Conservation (phyloP, 2,329 filamentous ascomycete genomes). For the Nemania sp. region DNA sequence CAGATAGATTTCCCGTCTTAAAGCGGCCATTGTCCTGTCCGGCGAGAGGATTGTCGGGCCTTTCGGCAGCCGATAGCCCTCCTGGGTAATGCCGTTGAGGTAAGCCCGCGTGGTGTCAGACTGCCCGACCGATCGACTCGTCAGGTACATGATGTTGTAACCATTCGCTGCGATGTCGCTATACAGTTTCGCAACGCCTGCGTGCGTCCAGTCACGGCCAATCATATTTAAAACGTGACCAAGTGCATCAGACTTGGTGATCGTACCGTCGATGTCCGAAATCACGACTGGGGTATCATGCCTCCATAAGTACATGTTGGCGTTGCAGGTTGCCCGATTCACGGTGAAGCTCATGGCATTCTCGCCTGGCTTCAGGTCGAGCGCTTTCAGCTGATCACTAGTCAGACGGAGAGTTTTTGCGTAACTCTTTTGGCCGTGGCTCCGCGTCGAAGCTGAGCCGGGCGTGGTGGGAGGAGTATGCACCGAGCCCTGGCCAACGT, state of each 20-base stretch:
- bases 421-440: slow-evolving; percentile 82
- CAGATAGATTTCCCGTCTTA: slow-evolving; percentile 90
- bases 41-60: slow-evolving; percentile 95
- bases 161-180: slow-evolving; percentile 94
- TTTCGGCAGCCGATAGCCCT: slow-evolving; percentile 81
- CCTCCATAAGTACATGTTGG: slow-evolving; percentile 92
- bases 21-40: slow-evolving; percentile 89
- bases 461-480: slow-evolving; percentile 73
- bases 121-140: slow-evolving; percentile 89
- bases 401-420: slow-evolving; percentile 95
- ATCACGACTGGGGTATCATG: slow-evolving; percentile 93
- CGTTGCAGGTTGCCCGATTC: slow-evolving; percentile 88
- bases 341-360: slow-evolving; percentile 97
- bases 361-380: slow-evolving; percentile 80
- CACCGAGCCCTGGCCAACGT: slow-evolving; percentile 57
- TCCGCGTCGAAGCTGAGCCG: slow-evolving; percentile 60
- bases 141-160: slow-evolving; percentile 99
- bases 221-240: slow-evolving; percentile 97
- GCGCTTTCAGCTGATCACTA: slow-evolving; percentile 88
- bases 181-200: slow-evolving; percentile 95
- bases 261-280: slow-evolving; percentile 97
- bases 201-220: slow-evolving; percentile 96
- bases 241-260: slow-evolving; percentile 94
- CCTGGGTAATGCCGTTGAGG: slow-evolving; percentile 85
- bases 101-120: slow-evolving; percentile 90